These are phyloP conservation scores for Colletotrichum sp. DNA, from an alignment of 2,329 filamentous ascomycete genomes.

Conservation along the genomic window DNA sequence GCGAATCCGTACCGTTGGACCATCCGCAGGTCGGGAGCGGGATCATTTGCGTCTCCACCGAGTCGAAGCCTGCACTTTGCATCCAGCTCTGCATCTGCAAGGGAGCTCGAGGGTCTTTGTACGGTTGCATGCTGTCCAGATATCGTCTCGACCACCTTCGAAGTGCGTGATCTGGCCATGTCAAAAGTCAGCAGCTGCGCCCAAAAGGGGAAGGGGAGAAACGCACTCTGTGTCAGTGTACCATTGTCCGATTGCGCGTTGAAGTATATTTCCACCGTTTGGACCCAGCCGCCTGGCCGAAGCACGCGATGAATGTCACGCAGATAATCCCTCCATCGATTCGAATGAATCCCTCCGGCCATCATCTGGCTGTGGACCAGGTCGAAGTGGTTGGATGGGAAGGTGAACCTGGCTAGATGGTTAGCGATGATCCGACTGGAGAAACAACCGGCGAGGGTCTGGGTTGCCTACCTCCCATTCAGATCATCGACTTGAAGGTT, in stretches of 20 bases:
- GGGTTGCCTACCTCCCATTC: conserved; percentile 58
- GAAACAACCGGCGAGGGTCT: background rate
- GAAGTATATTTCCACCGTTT: conserved; percentile 87
- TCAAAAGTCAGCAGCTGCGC: conserved; percentile 17
- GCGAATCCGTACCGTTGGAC: conserved; percentile 59
- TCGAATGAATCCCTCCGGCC: conserved; percentile 72
- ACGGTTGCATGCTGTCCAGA: conserved; percentile 63
- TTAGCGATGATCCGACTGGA: background rate
- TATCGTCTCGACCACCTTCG: conserved; percentile 72
- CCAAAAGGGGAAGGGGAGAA: background rate
- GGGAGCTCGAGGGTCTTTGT: conserved; percentile 71
- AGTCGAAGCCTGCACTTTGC: conserved; percentile 67
- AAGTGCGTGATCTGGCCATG: conserved; percentile 62
- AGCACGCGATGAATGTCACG: conserved; percentile 76
- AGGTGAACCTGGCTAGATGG: conserved; percentile 63
- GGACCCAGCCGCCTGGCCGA: conserved; percentile 81
- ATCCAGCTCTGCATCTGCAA: conserved; percentile 65
- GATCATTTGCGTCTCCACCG: conserved; percentile 70
- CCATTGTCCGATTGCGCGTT: conserved; percentile 88
- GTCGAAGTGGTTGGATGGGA: conserved; percentile 76
- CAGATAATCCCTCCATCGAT: conserved; percentile 78
- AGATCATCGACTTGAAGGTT: conserved; percentile 76
- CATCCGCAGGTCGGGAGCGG: conserved; percentile 73
- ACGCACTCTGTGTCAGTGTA: conserved; percentile 67
- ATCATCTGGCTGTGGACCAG: conserved; percentile 81